Evolutionary conservation across 2,329 filamentous ascomycete genomes (phyloP), one percentile per base, ranked within the genome.

Genomic region (Dactylonectria macrodidyma): DNA sequence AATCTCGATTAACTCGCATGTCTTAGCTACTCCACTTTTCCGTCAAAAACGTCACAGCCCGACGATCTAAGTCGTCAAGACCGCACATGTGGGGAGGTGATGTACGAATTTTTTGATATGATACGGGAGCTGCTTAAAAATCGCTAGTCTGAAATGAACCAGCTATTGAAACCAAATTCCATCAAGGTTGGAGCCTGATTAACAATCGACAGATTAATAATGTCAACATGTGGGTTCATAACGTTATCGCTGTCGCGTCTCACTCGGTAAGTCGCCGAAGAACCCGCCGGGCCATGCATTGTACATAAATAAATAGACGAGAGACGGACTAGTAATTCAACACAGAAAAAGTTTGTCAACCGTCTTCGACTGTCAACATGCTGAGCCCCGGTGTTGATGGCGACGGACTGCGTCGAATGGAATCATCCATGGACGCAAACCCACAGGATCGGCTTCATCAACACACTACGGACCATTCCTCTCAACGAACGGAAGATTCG

Each of bases 401-500:
- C 58, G 77, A 81, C 48, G 73, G 73, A 46, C 65, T 80, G 62
- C 80, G 78, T 47, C 78, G 76, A 22, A 78, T 75, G 16, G 77
- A 81, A 24, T 79, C 78, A 10, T 61, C 69, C 16, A 73, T 73
- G 69, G 55, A 47, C 14, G 50, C 24, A 3, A 55, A 24, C 34
- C 44, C 50, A 19, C 38, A 54, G 55, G 69, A 70, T 19, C 68
- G 68, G 6, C 73, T 73, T 11, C 69, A 72, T 50, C 75, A 75
- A n/a, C 70, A 65, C 73, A 71, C 75, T 67, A 77, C 59, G 62
- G 54, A 69, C 10, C 48, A 58, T 1, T 64, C 48, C 12, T 52
- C 65, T 16, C 58, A 56, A 38, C 64, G 66, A 12, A 60, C 54
- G 4, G 55, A 65, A 24, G 11, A 62, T 47, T 56, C 52, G 30